Evolutionary conservation across 768 basidiomycete genomes (phyloP), one percentile per base, ranked within the genome.

Genomic region (Kwoniella sp.): DNA sequence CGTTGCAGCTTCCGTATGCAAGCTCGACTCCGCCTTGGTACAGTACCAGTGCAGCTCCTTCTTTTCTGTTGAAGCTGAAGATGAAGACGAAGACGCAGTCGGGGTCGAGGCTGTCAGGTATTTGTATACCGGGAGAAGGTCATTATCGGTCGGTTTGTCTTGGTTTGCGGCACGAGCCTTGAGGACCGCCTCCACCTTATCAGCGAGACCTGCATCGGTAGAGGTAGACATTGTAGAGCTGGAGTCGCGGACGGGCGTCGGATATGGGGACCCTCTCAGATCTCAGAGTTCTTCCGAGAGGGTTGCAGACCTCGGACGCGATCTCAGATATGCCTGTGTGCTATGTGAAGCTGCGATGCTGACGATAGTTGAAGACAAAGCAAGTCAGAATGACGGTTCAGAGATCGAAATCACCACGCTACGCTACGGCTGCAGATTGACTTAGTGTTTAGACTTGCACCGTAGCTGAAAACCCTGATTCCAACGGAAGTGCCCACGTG

Each of bases 11-110:
- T 86, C 88, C 9, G 85, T 79, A 0, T 86, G 87, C 34, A 86
- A 55, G 1, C 31, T 81, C 9, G 83, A 76, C 31, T 85, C 82
- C 2, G 88, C 88, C 38, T 85, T 84, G 29, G 82, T 78, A 79
- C 93, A 96, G 77, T 90, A 94, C 91, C 92, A 94, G 73, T 96
- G 93, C 17, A 38, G 22, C 7, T 67, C 50, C 20, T 48, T 37
- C 22, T 34, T 12, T 31, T n/a, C 47, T 1, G 56, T 51, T 0
- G 63, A 4, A 3, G 48, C 29, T 11, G 58, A 45, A 11, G 67
- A 61, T 9, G 72, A 70, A 22, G 65, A 23, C 25, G 58, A 50
- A 41, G 53, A 17, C 13, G 52, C 38, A 17, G 63, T 38, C 4
- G 47, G 15, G 13, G 65, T 54, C n/a, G 63, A 31, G 5, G 69